Evolutionary conservation across 306 rosid species (phyloP), one percentile per base, ranked within the genome.

Genomic region (Urtica urens): DNA sequence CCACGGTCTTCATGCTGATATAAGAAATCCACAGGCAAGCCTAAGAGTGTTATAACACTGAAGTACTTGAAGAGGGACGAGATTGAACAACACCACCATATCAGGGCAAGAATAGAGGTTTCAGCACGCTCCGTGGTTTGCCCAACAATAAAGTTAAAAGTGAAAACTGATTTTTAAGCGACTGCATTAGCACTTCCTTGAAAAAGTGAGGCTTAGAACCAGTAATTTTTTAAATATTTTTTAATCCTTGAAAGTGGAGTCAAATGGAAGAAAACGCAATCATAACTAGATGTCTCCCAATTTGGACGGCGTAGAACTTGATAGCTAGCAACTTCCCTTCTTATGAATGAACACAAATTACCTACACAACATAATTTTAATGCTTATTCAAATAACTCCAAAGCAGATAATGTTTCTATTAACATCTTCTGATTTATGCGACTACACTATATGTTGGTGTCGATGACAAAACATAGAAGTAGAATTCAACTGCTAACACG

Each of bases 21-120:
- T 53, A 79, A 82, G 72, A 78, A 80, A 81, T 45, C 72, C 73
- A 76, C 65, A 73, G 73, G 70, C 76, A 85, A 78, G 81, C 73
- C 83, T 69, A 77, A 69, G 60, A 71, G 70, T 66, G 69, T 74
- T 67, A 83, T 63, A 69, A 64, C 68, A 73, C 46, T 26, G 60
- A 74, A 53, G 70, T 66, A 73, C 73, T 69, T 57, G 71, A 71
- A 67, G n/a, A n/a, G 61, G 65, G 67, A 72, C 51, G 61, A 54
- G 69, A 71, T 72, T 55, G 77, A 76, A 63, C 65, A 75, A 76
- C 65, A 73, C 83, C 57, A 7, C 62, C 48, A 73, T 70, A 69
- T 59, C 69, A 72, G 66, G 60, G 70, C 72, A 59, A 22, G 63
- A 68, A 58, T 69, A 78, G 63, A 62, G 63, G 54, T 65, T 72